Evolutionary conservation across 1,284 basidiomycete genomes (phyloP).

Genomic region (Sanguinoderma infundibulare): DNA sequence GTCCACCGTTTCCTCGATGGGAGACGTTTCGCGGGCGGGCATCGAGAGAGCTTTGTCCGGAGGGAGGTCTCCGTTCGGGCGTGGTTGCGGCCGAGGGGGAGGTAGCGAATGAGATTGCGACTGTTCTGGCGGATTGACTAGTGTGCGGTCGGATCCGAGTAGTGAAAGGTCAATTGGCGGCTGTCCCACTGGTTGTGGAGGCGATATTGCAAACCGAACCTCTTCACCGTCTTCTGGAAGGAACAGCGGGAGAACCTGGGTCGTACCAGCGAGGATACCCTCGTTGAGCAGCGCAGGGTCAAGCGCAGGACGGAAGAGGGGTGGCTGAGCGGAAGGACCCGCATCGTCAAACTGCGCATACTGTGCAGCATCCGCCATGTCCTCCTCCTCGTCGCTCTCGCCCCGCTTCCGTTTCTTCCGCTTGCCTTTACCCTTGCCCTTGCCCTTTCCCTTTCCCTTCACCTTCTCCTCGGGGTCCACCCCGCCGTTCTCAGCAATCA

Average conservation of each 20-base stretch:
- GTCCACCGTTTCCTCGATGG: conserved; percentile 53
- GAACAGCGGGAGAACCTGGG: conserved; percentile 46
- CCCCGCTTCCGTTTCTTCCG: conserved; percentile 43
- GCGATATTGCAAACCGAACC: conserved; percentile 27
- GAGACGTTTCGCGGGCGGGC: conserved; percentile 23
- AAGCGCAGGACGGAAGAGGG: conserved; percentile 34
- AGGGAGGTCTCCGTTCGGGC: conserved; percentile 10
- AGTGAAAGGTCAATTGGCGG: conserved; percentile 57
- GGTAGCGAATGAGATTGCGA: conserved; percentile 12
- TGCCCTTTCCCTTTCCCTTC: conserved; percentile 44
- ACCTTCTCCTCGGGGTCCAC: conserved; percentile 24
- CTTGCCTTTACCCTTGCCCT: conserved; percentile 48
- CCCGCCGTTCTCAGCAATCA: conserved; percentile 42
- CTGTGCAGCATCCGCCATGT: conserved; percentile 23
- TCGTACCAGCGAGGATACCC: conserved; percentile 48
- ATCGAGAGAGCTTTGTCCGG: conserved; percentile 23
- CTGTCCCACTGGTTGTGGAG: conserved; percentile 38
- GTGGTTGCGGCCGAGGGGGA: too few species aligned
- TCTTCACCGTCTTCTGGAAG: conserved; percentile 44
- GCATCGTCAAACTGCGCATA: conserved; percentile 15
- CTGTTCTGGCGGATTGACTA: conserved; percentile 19
- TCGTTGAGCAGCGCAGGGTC: conserved; percentile 51
- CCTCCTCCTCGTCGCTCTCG: conserved; percentile 46
- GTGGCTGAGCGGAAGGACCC: conserved; percentile 6
- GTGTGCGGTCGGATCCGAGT: conserved; percentile 34